A percentile compares a stretch with the other conserved stretches of the same genome.
phyloP scores from a whole-genome alignment of 169 alveolate genomes.

The Plasmodium vinckei region DNA sequence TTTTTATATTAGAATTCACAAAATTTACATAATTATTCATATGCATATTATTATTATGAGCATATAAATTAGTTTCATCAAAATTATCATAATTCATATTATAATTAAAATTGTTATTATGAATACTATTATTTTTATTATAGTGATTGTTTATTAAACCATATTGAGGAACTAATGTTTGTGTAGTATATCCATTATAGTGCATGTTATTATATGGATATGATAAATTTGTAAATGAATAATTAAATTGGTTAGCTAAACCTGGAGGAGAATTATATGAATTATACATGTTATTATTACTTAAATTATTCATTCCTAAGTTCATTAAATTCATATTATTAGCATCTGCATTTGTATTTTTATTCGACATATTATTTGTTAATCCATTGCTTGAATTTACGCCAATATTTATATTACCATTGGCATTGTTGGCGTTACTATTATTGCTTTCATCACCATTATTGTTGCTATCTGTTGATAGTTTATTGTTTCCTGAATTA shows the following conservation, averaged over 20 bases:
- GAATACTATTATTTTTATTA: constrained; percentile 50
- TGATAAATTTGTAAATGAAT: constrained; percentile 45
- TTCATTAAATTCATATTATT: constrained; percentile 44
- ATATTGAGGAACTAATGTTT: constrained; percentile 58
- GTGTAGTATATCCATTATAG: constrained; percentile 61
- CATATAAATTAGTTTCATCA: constrained; percentile 64
- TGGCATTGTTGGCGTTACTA: background rate
- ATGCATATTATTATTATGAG: constrained; percentile 44
- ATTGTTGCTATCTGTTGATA: background rate
- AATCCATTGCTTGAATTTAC: constrained; percentile 12
- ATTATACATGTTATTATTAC: constrained; percentile 51
- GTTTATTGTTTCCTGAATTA: constrained; percentile 13
- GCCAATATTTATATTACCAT: constrained; percentile 1
- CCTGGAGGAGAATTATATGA: constrained; percentile 75
- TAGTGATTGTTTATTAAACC: constrained; percentile 52
- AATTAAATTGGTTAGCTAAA: constrained; percentile 54
- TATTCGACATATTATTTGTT: constrained; percentile 25
- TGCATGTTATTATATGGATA: constrained; percentile 70
- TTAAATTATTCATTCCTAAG: constrained; percentile 43
- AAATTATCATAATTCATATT: constrained; percentile 64
- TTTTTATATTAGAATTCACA: constrained; percentile 51
- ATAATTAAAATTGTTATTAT: constrained; percentile 53
- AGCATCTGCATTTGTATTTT: constrained; percentile 49
- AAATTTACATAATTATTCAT: constrained; percentile 69
- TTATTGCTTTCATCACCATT: background rate